These are phyloP conservation scores for Naegleria fowleri DNA, from an alignment of 208 protist genomes.

Conservation along the genomic window DNA sequence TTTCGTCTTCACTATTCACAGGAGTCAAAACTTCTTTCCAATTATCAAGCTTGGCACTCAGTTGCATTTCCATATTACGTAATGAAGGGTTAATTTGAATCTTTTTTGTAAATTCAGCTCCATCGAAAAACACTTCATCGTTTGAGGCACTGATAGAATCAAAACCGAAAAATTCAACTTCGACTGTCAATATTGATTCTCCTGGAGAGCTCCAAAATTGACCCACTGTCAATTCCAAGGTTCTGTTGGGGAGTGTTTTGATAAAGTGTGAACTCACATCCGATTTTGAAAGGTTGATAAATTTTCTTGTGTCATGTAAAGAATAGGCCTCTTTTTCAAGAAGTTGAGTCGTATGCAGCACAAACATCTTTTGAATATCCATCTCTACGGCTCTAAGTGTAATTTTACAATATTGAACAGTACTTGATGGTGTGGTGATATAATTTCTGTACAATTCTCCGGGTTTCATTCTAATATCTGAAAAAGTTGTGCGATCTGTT, in stretches of 20 bases:
- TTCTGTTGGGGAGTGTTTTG: neutral
- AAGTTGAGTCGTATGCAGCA: neutral
- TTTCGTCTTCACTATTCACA: neutral
- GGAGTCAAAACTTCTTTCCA: neutral
- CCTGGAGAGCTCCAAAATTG: constrained; percentile 5
- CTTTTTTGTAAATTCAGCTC: neutral
- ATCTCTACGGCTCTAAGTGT: too few species aligned
- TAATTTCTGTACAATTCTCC: neutral
- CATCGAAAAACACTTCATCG: neutral
- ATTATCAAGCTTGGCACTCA: neutral
- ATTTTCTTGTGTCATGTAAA: neutral
- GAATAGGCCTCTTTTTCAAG: neutral
- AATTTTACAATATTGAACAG: neutral
- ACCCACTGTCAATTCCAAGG: neutral
- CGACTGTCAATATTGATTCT: neutral
- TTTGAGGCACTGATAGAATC: neutral
- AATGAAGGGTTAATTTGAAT: neutral
- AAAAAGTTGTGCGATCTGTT: neutral
- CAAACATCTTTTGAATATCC: neutral
- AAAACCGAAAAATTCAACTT: neutral
- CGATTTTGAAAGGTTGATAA: neutral
- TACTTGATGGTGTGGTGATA: neutral
- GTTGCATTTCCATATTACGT: neutral
- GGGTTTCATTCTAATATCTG: neutral
- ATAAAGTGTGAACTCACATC: neutral